Conservation (phyloP, 78 protist genomes). For the Dictyostelium purpureum region DNA sequence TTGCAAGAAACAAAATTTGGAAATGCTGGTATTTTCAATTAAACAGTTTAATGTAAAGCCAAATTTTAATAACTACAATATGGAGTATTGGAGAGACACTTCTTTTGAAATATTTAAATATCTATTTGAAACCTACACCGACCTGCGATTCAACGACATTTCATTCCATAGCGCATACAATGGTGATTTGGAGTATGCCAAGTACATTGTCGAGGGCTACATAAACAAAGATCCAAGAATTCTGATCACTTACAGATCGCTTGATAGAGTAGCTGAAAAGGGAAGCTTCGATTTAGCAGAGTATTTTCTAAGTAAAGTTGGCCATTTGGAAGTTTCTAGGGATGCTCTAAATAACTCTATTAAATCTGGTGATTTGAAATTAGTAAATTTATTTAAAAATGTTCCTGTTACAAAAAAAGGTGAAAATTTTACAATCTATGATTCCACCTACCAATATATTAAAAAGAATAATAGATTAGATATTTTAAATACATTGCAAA, state of each 20-base stretch:
- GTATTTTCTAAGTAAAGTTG: background rate
- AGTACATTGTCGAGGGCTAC: background rate
- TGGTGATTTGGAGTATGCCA: background rate
- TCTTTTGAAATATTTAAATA: background rate
- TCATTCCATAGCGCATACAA: background rate
- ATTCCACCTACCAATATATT: background rate
- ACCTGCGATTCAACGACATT: background rate
- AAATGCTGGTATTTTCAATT: background rate
- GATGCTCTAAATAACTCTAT: background rate
- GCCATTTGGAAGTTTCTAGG: background rate
- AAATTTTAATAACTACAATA: no score
- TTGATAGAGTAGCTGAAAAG: background rate
- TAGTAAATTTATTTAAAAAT: background rate
- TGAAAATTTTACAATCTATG: background rate
- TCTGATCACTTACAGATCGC: background rate
- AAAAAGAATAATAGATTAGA: background rate
- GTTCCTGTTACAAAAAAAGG: background rate
- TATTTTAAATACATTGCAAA: background rate
- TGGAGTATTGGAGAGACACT: background rate
- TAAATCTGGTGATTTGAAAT: background rate
- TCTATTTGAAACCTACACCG: background rate
- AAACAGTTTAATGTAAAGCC: background rate
- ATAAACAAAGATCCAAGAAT: background rate
- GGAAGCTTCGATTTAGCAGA: background rate
- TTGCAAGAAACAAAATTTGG: no score